A percentile compares a stretch with the other conserved stretches of the same genome.
phyloP scores from a whole-genome alignment of 495 filamentous ascomycete species.

The Penicillium steckii region DNA sequence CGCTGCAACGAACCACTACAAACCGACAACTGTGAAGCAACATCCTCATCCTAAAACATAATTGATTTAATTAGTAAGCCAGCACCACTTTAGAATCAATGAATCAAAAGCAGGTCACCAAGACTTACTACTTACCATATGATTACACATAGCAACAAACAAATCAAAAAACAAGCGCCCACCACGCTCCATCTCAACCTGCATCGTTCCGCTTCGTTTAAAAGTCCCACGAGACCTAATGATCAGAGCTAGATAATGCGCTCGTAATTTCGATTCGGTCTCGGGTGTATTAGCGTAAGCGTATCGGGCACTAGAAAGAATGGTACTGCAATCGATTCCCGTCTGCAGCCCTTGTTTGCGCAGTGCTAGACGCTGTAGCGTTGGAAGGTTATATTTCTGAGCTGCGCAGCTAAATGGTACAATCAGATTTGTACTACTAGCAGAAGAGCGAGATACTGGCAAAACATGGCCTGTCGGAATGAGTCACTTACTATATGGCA shows the following conservation, averaged over 20 bases:
- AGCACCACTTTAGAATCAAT: neutral
- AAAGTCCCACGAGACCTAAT: constrained; percentile 81
- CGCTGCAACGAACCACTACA: neutral
- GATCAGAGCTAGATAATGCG: constrained; percentile 90
- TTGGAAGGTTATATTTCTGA: constrained; percentile 74
- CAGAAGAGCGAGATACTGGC: too few relatives aligned
- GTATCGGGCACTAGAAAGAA: constrained; percentile 78
- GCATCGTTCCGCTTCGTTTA: constrained; percentile 95
- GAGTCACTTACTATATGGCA: constrained; percentile 72
- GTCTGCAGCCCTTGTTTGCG: constrained; percentile 83
- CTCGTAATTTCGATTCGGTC: constrained; percentile 80
- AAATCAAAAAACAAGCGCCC: constrained; percentile 89
- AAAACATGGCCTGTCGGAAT: neutral
- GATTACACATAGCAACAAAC: constrained; percentile 90
- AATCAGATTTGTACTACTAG: neutral
- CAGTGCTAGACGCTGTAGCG: constrained; percentile 78
- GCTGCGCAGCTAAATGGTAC: constrained; percentile 64
- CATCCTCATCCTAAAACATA: constrained; percentile 3
- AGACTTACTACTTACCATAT: constrained; percentile 56
- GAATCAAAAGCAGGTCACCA: constrained; percentile 1
- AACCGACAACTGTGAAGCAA: neutral
- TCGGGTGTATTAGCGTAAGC: constrained; percentile 89
- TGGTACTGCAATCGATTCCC: constrained; percentile 80
- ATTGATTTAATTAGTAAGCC: too few relatives aligned
- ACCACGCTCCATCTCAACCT: constrained; percentile 87